phyloP scores from a whole-genome alignment of 2,329 filamentous ascomycete species.

The Colletotrichum liaoningense region DNA sequence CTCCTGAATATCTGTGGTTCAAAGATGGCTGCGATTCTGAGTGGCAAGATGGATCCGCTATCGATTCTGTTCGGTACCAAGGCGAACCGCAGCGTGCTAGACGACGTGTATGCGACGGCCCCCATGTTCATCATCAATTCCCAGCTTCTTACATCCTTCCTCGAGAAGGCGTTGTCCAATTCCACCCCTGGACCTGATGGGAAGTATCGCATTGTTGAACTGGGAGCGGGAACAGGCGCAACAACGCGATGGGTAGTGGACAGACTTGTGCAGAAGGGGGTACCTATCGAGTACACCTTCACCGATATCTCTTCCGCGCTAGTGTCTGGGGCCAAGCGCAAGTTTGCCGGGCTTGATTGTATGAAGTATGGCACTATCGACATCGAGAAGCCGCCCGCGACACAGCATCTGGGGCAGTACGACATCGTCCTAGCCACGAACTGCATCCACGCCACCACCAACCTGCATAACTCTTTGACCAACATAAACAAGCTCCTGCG shows the following conservation, averaged over 20 bases:
- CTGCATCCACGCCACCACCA: slow-evolving; percentile 4
- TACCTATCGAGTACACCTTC: neutral
- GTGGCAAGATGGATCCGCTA: neutral
- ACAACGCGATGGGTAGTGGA: slow-evolving; percentile 9
- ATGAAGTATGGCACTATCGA: neutral
- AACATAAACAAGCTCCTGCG: neutral
- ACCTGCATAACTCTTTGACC: neutral
- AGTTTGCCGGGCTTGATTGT: neutral
- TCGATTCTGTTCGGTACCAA: neutral
- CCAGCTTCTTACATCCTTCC: neutral
- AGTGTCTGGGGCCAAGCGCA: neutral
- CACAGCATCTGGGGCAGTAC: neutral
- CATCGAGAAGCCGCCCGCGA: slow-evolving; percentile 9
- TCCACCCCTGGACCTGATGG: no score
- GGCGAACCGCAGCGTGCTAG: neutral
- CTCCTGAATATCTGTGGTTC: neutral
- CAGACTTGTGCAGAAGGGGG: neutral
- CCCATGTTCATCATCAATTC: neutral
- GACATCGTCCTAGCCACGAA: slow-evolving; percentile 1
- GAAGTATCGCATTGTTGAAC: slow-evolving; percentile 60
- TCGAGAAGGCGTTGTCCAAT: neutral
- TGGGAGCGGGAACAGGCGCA: slow-evolving; percentile 3
- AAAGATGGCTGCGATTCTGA: neutral
- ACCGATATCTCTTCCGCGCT: neutral
- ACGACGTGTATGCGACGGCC: neutral